Conservation (phyloP, 495 filamentous ascomycete species). For the Podospora comata region DNA sequence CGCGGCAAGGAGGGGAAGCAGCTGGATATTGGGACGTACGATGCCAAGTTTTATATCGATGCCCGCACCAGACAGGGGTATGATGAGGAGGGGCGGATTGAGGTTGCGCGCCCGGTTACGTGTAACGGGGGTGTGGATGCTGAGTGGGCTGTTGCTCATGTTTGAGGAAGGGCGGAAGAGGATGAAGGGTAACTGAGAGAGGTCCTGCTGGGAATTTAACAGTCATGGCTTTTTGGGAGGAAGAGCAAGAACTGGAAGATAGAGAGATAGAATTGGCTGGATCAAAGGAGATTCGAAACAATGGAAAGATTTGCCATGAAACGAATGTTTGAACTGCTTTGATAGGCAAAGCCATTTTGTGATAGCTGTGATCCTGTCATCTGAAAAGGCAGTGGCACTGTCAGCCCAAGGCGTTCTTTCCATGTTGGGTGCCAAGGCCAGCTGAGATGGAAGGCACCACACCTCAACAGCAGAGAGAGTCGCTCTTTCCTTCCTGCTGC, state of each 20-base stretch:
- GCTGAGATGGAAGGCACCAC: background rate
- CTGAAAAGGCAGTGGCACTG: background rate
- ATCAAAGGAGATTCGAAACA: background rate
- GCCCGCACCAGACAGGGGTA: background rate
- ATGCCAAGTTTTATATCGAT: background rate
- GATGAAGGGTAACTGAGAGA: background rate
- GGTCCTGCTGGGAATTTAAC: background rate
- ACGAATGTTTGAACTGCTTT: no score
- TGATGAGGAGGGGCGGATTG: background rate
- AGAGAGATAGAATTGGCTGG: background rate
- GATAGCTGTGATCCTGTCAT: background rate
- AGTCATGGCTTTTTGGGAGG: background rate
- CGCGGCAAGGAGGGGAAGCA: background rate
- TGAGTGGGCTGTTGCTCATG: background rate
- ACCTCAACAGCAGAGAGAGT: background rate
- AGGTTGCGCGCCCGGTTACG: background rate
- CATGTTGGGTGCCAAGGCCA: background rate
- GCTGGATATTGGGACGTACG: background rate
- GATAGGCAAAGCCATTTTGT: background rate
- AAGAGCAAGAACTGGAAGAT: background rate
- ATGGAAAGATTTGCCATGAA: no score
- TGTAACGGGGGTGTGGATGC: background rate
- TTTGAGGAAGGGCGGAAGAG: background rate
- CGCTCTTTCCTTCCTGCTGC: background rate
- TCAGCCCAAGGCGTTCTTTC: background rate